Evolutionary conservation across 495 filamentous ascomycete species (phyloP).

Genomic region (Aspergillus baeticus): DNA sequence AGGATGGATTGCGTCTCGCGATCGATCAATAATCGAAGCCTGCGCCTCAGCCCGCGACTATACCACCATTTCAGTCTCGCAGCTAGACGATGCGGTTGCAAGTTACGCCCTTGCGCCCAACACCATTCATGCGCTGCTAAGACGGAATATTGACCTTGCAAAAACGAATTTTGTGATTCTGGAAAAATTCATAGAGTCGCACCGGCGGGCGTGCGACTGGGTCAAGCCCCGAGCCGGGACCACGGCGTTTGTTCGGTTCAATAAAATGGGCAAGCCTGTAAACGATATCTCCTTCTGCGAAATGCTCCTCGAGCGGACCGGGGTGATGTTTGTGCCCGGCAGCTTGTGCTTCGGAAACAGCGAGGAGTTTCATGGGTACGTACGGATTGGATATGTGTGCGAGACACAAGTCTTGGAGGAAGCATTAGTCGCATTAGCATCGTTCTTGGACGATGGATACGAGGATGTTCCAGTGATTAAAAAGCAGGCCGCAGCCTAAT

Average conservation of each 20-base stretch:
- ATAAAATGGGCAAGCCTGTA: constrained; percentile 59
- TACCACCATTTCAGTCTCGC: constrained; percentile 81
- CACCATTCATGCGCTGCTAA: constrained; percentile 65
- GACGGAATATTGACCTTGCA: constrained; percentile 69
- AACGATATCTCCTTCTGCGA: constrained; percentile 73
- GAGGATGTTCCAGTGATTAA: constrained; percentile 50
- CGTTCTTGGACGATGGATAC: constrained; percentile 62
- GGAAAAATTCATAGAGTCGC: constrained; percentile 63
- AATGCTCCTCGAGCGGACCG: constrained; percentile 63
- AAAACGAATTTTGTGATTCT: constrained; percentile 68
- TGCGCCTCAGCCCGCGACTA: constrained; percentile 71
- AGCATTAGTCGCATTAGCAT: constrained; percentile 59
- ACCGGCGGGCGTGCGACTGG: constrained; percentile 67
- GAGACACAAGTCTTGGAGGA: constrained; percentile 67
- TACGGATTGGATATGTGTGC: constrained; percentile 77
- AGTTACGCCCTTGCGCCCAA: constrained; percentile 64
- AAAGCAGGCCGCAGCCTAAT: constrained; percentile 13
- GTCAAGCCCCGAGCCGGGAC: constrained; percentile 79
- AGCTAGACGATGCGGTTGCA: constrained; percentile 79
- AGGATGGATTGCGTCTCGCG: constrained; percentile 78
- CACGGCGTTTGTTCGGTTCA: constrained; percentile 76
- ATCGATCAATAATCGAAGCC: constrained; percentile 60
- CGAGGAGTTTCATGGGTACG: constrained; percentile 72
- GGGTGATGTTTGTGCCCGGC: constrained; percentile 80
- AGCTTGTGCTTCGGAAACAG: constrained; percentile 71